Evolutionary conservation across 495 filamentous ascomycete species (phyloP).

Genomic region (Neurospora sp.): DNA sequence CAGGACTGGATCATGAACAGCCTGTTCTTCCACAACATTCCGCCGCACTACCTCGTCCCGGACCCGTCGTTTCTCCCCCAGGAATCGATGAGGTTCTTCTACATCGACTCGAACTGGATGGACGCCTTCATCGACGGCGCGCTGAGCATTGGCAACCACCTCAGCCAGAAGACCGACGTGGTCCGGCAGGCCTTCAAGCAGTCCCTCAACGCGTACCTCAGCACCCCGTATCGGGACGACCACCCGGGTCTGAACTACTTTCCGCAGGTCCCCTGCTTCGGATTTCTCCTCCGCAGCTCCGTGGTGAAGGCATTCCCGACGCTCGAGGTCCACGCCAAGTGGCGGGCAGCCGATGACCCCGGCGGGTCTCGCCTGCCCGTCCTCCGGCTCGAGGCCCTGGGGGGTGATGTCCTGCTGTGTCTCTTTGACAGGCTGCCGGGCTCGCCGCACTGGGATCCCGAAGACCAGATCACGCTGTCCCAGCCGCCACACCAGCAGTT

Average conservation of each 20-base stretch:
- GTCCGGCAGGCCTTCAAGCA: conserved; percentile 24
- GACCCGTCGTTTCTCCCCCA: conserved; percentile 26
- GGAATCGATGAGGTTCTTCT: conserved; percentile 36
- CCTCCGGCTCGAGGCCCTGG: conserved; percentile 10
- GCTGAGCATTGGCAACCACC: conserved; percentile 32
- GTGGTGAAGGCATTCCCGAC: conserved; percentile 7
- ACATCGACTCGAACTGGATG: conserved; percentile 35
- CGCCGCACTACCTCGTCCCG: conserved; percentile 29
- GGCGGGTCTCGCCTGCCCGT: not conserved
- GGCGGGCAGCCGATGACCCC: not conserved
- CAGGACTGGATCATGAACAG: conserved; percentile 28
- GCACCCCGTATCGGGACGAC: conserved; percentile 1
- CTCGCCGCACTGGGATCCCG: not conserved
- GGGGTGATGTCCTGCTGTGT: conserved; percentile 15
- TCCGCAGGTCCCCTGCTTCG: conserved; percentile 5
- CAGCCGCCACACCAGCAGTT: conserved; percentile 27
- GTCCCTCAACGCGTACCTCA: conserved; percentile 19
- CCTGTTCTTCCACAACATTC: conserved; percentile 28
- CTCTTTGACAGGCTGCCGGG: conserved; percentile 3
- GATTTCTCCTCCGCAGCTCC: conserved; percentile 5
- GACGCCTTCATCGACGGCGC: conserved; percentile 38
- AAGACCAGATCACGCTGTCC: conserved; percentile 7
- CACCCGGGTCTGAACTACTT: conserved; percentile 8
- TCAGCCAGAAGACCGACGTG: conserved; percentile 15
- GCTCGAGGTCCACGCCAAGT: conserved; percentile 1